A percentile compares a stretch with the other conserved stretches of the same genome.
Evolutionary conservation across 2,329 filamentous ascomycete species (phyloP).

Genomic region (Penicillium sp.): DNA sequence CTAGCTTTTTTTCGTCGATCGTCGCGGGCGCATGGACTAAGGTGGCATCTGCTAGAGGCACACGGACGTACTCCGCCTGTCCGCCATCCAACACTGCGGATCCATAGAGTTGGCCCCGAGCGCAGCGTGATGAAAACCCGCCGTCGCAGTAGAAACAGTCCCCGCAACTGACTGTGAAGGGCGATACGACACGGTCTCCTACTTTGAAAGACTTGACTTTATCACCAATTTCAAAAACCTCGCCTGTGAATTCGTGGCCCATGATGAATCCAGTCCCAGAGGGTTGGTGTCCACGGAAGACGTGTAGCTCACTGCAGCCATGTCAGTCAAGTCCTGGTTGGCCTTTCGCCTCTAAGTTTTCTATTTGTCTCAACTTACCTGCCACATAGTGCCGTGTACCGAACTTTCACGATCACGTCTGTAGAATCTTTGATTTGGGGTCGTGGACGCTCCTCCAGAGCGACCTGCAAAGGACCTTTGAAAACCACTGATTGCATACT

Average conservation of each 20-base stretch:
- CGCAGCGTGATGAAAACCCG: constrained; percentile 73
- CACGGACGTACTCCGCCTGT: constrained; percentile 77
- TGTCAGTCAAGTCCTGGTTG: background rate
- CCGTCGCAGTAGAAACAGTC: constrained; percentile 80
- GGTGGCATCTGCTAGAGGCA: constrained; percentile 77
- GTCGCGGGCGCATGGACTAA: constrained; percentile 67
- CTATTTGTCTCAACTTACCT: constrained; percentile 54
- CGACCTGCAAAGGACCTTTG: constrained; percentile 72
- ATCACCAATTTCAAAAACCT: constrained; percentile 64
- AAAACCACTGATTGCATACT: constrained; percentile 89
- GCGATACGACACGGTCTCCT: constrained; percentile 76
- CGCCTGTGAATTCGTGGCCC: constrained; percentile 82
- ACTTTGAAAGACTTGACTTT: constrained; percentile 56
- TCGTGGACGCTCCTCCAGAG: constrained; percentile 73
- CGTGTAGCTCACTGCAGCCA: constrained; percentile 67
- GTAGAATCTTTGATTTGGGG: constrained; percentile 68
- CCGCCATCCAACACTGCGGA: constrained; percentile 68
- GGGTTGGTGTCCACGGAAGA: constrained; percentile 77
- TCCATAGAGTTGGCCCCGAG: constrained; percentile 68
- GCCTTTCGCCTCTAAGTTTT: background rate
- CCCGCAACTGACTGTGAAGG: constrained; percentile 75
- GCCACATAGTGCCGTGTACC: constrained; percentile 79
- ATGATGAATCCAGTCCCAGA: constrained; percentile 64
- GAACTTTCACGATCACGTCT: constrained; percentile 80
- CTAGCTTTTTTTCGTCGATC: constrained; percentile 70